A percentile compares a stretch with the other conserved stretches of the same genome.
Evolutionary conservation across 768 basidiomycete genomes (phyloP).

Genomic region (Coprinellus aureogranulatus): DNA sequence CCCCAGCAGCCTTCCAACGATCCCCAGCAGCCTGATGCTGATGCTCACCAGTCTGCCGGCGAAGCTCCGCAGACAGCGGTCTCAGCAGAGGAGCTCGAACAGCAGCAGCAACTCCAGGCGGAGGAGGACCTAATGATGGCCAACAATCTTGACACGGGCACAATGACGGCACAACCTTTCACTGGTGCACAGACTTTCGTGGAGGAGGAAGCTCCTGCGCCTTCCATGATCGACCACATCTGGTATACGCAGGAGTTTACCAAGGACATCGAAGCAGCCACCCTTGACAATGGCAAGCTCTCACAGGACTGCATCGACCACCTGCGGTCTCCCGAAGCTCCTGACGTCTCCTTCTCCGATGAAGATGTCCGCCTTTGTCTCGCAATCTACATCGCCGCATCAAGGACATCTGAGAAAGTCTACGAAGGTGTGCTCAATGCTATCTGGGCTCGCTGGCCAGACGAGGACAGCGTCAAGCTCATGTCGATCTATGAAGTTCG

Average conservation of each 20-base stretch:
- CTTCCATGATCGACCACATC: not conserved
- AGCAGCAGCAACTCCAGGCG: no score
- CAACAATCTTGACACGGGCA: no score
- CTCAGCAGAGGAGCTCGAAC: no score
- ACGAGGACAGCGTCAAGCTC: slow-evolving; percentile 13
- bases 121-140: no score
- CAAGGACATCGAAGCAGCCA: slow-evolving; percentile 12
- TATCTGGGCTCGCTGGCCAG: not conserved
- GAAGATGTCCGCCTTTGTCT: slow-evolving; percentile 2
- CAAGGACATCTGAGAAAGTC: slow-evolving; percentile 1
- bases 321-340: slow-evolving; percentile 21
- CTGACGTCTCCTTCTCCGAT: slow-evolving; percentile 2
- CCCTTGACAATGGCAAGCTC: slow-evolving; percentile 25
- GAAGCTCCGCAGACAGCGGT: no score
- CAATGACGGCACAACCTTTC: no score
- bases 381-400: slow-evolving; percentile 8
- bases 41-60: no score
- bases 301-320: slow-evolving; percentile 16
- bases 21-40: no score
- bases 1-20: no score
- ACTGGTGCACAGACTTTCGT: no score
- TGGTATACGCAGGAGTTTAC: slow-evolving; percentile 1
- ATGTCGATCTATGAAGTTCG: slow-evolving; percentile 28
- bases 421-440: not conserved
- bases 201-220: not conserved